These are phyloP conservation scores for Arabis hirsuta DNA, from an alignment of 345 rosid species.

Conservation along the genomic window DNA sequence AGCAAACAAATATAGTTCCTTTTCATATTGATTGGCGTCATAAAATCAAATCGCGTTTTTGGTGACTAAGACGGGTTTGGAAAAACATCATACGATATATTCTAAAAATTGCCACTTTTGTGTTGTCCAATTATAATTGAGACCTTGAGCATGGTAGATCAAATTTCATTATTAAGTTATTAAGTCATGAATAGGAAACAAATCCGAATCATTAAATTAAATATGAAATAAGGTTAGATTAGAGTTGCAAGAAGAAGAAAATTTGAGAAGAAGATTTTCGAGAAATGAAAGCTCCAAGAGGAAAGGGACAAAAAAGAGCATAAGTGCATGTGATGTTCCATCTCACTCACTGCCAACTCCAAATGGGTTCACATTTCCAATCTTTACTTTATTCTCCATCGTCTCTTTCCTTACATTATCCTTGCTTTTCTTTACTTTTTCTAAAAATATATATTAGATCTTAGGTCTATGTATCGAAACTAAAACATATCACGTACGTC, in stretches of 20 bases:
- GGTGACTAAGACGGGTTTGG: slow-evolving; percentile 16
- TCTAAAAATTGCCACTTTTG: slow-evolving; percentile 25
- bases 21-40: slow-evolving; percentile 21
- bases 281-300: slow-evolving; percentile 70
- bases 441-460: slow-evolving; percentile 13
- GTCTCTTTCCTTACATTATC: slow-evolving; percentile 37
- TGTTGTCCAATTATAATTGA: slow-evolving; percentile 12
- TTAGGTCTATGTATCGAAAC: slow-evolving; percentile 31
- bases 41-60: slow-evolving; percentile 10
- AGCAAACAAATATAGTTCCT: too few species aligned
- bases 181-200: slow-evolving; percentile 32
- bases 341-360: slow-evolving; percentile 46
- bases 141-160: slow-evolving; percentile 25
- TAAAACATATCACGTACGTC: slow-evolving; percentile 30
- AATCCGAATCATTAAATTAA: slow-evolving; percentile 27
- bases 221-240: slow-evolving; percentile 12
- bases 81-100: slow-evolving; percentile 6
- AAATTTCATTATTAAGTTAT: slow-evolving; percentile 32
- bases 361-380: slow-evolving; percentile 48
- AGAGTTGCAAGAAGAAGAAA: slow-evolving; percentile 22
- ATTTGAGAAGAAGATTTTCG: slow-evolving; percentile 13
- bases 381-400: slow-evolving; percentile 52
- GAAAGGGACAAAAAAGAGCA: slow-evolving; percentile 63
- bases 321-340: slow-evolving; percentile 59
- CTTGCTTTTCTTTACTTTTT: slow-evolving; percentile 36